Evolutionary conservation across 352 stramenopile species (phyloP), one percentile per base, ranked within the genome.

Genomic region (Globisporangium uncinulatum): DNA sequence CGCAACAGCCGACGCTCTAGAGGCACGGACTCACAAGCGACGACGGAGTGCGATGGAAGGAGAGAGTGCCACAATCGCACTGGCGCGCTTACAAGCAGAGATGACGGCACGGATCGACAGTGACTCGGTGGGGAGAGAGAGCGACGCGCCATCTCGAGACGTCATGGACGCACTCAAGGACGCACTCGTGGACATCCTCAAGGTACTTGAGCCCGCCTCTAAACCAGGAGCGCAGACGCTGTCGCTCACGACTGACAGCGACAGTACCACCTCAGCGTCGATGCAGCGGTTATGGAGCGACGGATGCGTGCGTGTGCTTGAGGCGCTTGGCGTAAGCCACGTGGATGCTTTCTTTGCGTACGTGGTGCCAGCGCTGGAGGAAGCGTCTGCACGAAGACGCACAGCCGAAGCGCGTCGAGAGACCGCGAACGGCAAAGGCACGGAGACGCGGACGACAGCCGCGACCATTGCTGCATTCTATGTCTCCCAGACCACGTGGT

Each of bases 261-360:
- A 37, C 13, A 29, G 17, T 21, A 31, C 5, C 6, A 9, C 17
- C 3, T 20, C 41, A 21, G 29, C 44, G 20, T 17, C n/a, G 19
- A 52, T 56, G 49, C 57, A 41, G 32, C 49, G 19, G 2, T 10
- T 62, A 4, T 62, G 57, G 57, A 32, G 32, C 31, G 49, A 57
- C 17, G 57, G 51, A 0, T 54, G 51, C 7, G 17, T 63, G 17
- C 41, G 34, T 14, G 57, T 53, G 34, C 11, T 63, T 15, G 50
- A 42, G n/a, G 9, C 36, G n/a, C n/a, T 58, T 8, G 51, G 57
- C 2, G n/a, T 63, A 24, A 4, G 34, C 1, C 11, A 43, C 21
- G 7, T 58, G 4, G 51, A 63, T 1, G 36, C 43, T 6, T 63
- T 63, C 46, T 63, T 63, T 41, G 51, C 57, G 15, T 52, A 53